Percentiles rank a stretch among this genome's conserved stretches.
These are phyloP conservation scores for Fusarium sp. DNA, from an alignment of 2,329 filamentous ascomycete genomes.

Conservation along the genomic window DNA sequence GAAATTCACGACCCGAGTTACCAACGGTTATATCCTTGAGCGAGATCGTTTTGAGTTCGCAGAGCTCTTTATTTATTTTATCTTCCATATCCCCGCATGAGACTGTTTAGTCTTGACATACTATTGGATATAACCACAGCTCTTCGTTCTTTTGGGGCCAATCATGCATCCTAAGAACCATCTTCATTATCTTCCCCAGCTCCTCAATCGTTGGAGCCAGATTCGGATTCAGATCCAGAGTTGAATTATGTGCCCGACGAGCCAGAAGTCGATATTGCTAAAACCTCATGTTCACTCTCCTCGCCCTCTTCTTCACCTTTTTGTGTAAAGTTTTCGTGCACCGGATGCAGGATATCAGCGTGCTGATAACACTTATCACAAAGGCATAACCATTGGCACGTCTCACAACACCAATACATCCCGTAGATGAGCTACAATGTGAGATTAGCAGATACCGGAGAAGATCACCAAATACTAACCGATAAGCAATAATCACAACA, in stretches of 20 bases:
- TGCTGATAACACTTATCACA: constrained; percentile 1
- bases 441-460: background rate
- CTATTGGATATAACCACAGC: background rate
- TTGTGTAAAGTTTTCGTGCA: background rate
- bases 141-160: background rate
- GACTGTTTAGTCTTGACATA: background rate
- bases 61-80: background rate
- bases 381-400: background rate
- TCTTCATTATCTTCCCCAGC: fast-evolving
- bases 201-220: background rate
- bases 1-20: fast-evolving
- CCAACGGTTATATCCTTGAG: fast-evolving
- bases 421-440: background rate
- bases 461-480: background rate
- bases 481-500: background rate
- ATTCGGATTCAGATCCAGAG: fast-evolving
- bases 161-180: background rate
- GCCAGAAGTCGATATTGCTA: fast-evolving
- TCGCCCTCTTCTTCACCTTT: background rate
- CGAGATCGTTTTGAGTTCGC: too few species aligned
- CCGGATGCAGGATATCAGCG: background rate
- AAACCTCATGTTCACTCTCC: background rate
- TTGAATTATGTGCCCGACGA: background rate
- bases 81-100: too few species aligned
- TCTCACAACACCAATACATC: background rate